These are phyloP conservation scores for Ascochyta clinopodiicola DNA, from an alignment of 2,329 filamentous ascomycete species.

Conservation along the genomic window DNA sequence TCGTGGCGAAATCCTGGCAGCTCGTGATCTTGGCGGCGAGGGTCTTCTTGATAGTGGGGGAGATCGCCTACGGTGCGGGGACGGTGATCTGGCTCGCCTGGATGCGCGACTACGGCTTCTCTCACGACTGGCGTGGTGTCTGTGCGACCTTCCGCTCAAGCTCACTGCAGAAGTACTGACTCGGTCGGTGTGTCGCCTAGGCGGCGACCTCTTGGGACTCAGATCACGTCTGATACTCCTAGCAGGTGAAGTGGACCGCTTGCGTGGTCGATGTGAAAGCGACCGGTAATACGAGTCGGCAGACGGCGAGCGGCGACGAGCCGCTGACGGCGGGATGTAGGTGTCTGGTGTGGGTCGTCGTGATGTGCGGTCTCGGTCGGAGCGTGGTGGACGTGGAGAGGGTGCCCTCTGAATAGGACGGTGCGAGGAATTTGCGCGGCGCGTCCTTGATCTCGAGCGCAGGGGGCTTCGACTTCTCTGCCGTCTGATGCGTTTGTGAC, in stretches of 20 bases:
- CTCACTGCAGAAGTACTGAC: conserved; percentile 32
- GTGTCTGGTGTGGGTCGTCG: conserved; percentile 46
- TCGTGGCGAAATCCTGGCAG: conserved; percentile 26
- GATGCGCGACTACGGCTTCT: conserved; percentile 37
- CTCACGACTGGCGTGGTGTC: conserved; percentile 23
- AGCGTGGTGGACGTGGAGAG: conserved; percentile 41
- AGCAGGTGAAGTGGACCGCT: conserved; percentile 42
- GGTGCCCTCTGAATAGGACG: conserved; percentile 36
- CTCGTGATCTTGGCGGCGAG: conserved; percentile 31
- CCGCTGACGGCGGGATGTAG: conserved; percentile 39
- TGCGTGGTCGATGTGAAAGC: conserved; percentile 38
- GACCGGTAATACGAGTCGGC: conserved; percentile 48
- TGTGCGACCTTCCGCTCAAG: conserved; percentile 29
- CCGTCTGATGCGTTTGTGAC: conserved; percentile 43
- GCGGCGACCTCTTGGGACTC: conserved; percentile 39
- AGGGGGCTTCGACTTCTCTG: conserved; percentile 44
- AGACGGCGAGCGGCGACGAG: conserved; percentile 52
- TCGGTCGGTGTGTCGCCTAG: conserved; percentile 35
- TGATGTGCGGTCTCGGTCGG: conserved; percentile 42
- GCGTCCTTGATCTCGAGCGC: conserved; percentile 44
- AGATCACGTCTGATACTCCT: conserved; percentile 39
- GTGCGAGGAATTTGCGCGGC: conserved; percentile 40
- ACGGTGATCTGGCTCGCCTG: conserved; percentile 40
- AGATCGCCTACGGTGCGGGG: conserved; percentile 40
- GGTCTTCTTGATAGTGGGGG: conserved; percentile 30